Percentiles rank a stretch among this genome's conserved stretches.
These are phyloP conservation scores for Capronia epimyces DNA, from an alignment of 2,329 filamentous ascomycete species.

Conservation along the genomic window DNA sequence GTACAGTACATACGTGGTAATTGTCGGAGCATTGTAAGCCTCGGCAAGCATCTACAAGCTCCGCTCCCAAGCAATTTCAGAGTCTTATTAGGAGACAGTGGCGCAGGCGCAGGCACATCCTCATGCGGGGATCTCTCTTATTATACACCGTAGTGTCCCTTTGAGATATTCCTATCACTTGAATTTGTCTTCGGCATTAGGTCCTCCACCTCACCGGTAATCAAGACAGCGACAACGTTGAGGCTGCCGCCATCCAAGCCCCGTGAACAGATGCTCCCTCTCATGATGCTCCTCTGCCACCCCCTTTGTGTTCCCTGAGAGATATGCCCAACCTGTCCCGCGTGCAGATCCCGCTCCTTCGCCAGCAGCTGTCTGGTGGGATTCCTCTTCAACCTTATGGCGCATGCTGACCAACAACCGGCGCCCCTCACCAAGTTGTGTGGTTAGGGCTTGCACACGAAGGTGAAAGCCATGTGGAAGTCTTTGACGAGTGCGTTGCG, in stretches of 20 bases:
- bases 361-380: not conserved
- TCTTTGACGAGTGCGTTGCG: not conserved
- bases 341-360: not conserved
- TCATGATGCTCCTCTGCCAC: slow-evolving; percentile 8
- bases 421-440: not conserved
- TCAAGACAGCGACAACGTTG: slow-evolving; percentile 7
- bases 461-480: not conserved
- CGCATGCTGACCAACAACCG: not conserved
- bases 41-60: no score
- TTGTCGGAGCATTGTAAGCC: no score
- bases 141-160: no score
- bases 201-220: slow-evolving; percentile 4
- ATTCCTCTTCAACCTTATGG: not conserved
- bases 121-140: no score
- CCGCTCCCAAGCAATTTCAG: no score
- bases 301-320: not conserved
- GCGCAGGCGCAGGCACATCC: no score
- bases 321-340: not conserved
- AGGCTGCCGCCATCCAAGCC: not conserved
- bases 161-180: no score
- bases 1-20: no score
- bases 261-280: slow-evolving; percentile 10
- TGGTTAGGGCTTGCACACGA: not conserved
- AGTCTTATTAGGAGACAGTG: no score
- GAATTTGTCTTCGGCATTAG: no score